These are phyloP conservation scores for Syncephalastrum contaminatum DNA, from an alignment of 371 early-diverging fungal species.

Conservation along the genomic window DNA sequence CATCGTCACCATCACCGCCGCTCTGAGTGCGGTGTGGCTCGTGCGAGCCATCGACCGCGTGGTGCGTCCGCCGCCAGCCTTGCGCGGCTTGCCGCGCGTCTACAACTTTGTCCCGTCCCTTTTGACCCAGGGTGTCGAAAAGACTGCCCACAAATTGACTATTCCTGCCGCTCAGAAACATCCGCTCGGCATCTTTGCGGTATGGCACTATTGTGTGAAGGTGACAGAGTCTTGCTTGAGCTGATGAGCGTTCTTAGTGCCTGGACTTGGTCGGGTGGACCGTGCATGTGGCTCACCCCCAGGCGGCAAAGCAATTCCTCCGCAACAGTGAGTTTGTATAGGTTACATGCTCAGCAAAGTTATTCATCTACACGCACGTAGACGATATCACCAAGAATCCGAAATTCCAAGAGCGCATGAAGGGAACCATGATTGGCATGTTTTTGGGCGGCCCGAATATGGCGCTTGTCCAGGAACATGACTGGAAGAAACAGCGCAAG, in stretches of 20 bases:
- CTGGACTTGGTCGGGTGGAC: conserved; percentile 19
- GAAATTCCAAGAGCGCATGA: neutral
- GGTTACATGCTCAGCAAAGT: too few relatives aligned
- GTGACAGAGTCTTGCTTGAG: too few relatives aligned
- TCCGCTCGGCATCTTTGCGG: conserved; percentile 9
- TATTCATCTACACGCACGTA: too few relatives aligned
- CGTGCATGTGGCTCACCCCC: conserved; percentile 20
- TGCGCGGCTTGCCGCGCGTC: too few relatives aligned
- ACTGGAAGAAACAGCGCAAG: conserved; percentile 38
- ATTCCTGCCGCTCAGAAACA: conserved; percentile 5
- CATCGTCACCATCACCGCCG: too few relatives aligned
- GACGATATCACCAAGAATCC: too few relatives aligned
- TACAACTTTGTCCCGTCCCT: too few relatives aligned
- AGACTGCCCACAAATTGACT: conserved; percentile 2
- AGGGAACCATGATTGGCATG: conserved; percentile 17
- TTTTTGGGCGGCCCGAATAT: conserved; percentile 33
- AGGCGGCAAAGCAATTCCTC: conserved; percentile 14
- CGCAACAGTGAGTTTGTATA: conserved; percentile 4
- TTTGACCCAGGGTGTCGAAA: too few relatives aligned
- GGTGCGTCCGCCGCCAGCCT: too few relatives aligned
- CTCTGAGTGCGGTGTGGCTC: too few relatives aligned
- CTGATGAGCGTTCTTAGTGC: neutral
- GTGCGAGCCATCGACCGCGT: too few relatives aligned
- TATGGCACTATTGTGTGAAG: neutral
- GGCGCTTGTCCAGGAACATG: conserved; percentile 30